Percentiles rank a stretch among this genome's conserved stretches.
Evolutionary conservation across 2,329 filamentous ascomycete species (phyloP).

Genomic region (Xylariaceae sp.): DNA sequence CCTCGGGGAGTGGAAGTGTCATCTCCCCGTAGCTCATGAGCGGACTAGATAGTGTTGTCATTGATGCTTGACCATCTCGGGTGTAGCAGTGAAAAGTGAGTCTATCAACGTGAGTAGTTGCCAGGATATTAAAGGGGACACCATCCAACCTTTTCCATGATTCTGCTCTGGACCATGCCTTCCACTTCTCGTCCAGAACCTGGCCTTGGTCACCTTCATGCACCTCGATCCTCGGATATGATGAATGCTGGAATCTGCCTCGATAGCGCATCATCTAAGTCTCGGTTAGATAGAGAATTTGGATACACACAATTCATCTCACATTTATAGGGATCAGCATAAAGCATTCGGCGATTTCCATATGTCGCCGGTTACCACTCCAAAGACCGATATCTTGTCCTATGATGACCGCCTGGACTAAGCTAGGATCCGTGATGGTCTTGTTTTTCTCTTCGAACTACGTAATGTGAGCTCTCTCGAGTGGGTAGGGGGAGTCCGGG

Average conservation of each 20-base stretch:
- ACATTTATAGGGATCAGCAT: slow-evolving; percentile 45
- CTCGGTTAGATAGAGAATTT: slow-evolving; percentile 15
- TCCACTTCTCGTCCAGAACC: slow-evolving; percentile 63
- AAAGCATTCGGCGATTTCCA: slow-evolving; percentile 55
- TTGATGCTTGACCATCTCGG: slow-evolving; percentile 65
- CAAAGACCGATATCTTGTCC: slow-evolving; percentile 51
- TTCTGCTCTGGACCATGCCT: slow-evolving; percentile 61
- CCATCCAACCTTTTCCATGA: slow-evolving; percentile 58
- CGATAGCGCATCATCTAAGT: slow-evolving; percentile 51
- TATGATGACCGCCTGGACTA: slow-evolving; percentile 49
- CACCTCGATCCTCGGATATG: slow-evolving; percentile 51
- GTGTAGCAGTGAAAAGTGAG: slow-evolving; percentile 65
- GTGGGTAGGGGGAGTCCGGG: background rate
- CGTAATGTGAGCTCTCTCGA: background rate
- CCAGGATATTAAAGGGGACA: background rate
- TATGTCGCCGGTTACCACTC: slow-evolving; percentile 54
- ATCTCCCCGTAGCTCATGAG: slow-evolving; percentile 69
- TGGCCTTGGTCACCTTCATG: slow-evolving; percentile 54
- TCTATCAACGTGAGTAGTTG: slow-evolving; percentile 30
- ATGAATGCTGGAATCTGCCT: slow-evolving; percentile 57
- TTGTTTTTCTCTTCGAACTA: slow-evolving; percentile 51
- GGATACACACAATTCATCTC: slow-evolving; percentile 17
- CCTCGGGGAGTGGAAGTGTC: slow-evolving; percentile 61
- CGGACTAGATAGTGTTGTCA: slow-evolving; percentile 63
- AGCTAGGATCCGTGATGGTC: slow-evolving; percentile 44